Conservation (phyloP, 2,329 filamentous ascomycete species). For the Fusarium pseudonygamai region DNA sequence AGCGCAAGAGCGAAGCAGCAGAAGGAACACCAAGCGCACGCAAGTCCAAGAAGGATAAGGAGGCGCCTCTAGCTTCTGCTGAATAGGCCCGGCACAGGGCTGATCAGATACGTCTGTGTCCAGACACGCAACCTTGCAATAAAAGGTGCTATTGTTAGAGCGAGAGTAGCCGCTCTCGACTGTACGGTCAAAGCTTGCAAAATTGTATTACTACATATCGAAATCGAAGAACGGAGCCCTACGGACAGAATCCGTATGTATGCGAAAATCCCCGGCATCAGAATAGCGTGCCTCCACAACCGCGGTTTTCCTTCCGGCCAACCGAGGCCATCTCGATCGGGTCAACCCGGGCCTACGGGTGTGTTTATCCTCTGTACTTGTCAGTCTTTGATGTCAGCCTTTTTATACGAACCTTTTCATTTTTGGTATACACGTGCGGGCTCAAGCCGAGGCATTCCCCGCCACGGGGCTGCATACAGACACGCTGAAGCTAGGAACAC, state of each 20-base stretch:
- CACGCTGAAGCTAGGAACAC: background rate
- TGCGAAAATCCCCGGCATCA: conserved; percentile 9
- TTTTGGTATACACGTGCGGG: conserved; percentile 21
- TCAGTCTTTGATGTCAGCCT: background rate
- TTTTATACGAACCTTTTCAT: conserved; percentile 3
- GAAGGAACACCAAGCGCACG: conserved; percentile 49
- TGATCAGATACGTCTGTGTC: background rate
- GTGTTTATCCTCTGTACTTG: background rate
- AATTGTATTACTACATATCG: conserved; percentile 25
- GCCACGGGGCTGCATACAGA: background rate
- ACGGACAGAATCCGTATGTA: conserved; percentile 25
- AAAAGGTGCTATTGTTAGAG: background rate
- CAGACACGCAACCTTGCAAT: background rate
- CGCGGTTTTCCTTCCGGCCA: conserved; percentile 37
- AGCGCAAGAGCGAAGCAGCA: conserved; percentile 64
- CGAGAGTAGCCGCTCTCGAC: conserved; percentile 8
- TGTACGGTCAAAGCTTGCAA: background rate
- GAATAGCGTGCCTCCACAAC: conserved; percentile 19
- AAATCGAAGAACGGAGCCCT: conserved; percentile 11
- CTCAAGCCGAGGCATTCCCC: conserved; percentile 37
- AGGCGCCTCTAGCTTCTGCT: conserved; percentile 36
- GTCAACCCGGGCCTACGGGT: conserved; percentile 36
- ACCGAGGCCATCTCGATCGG: conserved; percentile 37
- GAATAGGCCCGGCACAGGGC: conserved; percentile 41
- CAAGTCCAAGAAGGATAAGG: conserved; percentile 50